phyloP scores from a whole-genome alignment of 345 rosid genomes.

The Hevea brasiliensis region DNA sequence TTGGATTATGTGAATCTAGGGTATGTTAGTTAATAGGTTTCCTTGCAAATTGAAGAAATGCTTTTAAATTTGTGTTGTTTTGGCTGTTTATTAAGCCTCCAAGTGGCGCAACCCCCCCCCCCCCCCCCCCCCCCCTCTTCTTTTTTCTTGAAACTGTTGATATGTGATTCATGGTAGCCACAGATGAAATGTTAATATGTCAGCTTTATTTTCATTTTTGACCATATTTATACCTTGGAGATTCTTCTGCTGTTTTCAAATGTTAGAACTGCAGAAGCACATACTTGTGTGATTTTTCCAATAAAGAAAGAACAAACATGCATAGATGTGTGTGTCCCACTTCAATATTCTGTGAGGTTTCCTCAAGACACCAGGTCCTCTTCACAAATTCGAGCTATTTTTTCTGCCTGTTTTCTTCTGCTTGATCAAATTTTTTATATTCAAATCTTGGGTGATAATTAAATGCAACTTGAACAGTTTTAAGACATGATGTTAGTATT shows the following conservation, averaged over 20 bases:
- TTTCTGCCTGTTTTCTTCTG: neutral
- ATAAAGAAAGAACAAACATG: neutral
- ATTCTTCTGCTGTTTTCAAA: too few species aligned
- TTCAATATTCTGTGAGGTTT: neutral
- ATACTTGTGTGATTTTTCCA: neutral
- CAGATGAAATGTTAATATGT: too few species aligned
- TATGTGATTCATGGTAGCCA: too few species aligned
- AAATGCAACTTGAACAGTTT: neutral
- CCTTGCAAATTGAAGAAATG: neutral
- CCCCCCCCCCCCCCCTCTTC: too few species aligned
- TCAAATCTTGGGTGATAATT: neutral
- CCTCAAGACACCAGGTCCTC: neutral
- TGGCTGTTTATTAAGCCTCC: neutral
- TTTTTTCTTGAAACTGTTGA: too few species aligned
- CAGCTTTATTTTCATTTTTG: too few species aligned
- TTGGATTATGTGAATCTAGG: neutral
- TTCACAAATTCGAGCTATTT: too few species aligned
- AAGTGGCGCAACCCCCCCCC: too few species aligned
- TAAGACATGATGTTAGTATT: neutral
- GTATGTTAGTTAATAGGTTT: neutral
- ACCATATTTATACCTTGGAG: too few species aligned
- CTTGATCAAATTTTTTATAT: neutral
- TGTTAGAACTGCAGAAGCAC: neutral
- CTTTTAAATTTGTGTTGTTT: neutral
- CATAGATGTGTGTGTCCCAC: neutral